Evolutionary conservation across 2,329 filamentous ascomycete genomes (phyloP).

Genomic region (Diplodia sapinea): DNA sequence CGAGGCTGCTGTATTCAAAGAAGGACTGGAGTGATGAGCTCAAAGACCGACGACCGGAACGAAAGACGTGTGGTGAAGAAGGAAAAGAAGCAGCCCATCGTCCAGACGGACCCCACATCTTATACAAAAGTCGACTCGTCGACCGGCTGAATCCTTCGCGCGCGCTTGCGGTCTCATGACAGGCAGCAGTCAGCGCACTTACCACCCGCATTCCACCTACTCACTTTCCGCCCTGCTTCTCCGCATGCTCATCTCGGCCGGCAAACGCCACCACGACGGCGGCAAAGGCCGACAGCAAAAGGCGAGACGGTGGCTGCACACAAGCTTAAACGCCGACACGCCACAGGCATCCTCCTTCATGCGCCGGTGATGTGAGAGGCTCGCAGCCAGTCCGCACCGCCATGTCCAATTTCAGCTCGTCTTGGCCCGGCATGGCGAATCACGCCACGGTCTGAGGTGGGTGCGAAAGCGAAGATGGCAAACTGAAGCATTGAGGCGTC

Average conservation of each 20-base stretch:
- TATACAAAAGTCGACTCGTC: conserved; percentile 4
- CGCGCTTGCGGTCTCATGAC: not conserved
- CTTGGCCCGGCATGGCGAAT: not conserved
- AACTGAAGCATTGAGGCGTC: conserved; percentile 3
- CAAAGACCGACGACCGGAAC: conserved; percentile 17
- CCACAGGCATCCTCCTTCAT: conserved; percentile 7
- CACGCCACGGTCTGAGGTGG: not conserved
- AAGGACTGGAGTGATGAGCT: not conserved
- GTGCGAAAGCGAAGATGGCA: conserved; percentile 7
- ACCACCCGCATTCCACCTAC: not conserved
- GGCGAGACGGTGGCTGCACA: conserved; percentile 4
- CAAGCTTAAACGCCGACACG: conserved; percentile 10
- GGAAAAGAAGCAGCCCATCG: not conserved
- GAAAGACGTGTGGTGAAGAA: conserved; percentile 22
- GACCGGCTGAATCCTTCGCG: conserved; percentile 18
- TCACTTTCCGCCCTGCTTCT: not conserved
- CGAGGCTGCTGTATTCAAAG: conserved; percentile 5
- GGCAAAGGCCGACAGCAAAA: not conserved
- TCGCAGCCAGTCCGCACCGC: not conserved
- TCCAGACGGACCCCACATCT: not conserved
- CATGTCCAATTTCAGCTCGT: conserved; percentile 3
- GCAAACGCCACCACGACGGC: not conserved
- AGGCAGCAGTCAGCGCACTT: conserved; percentile 12
- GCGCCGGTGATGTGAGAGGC: conserved; percentile 24
- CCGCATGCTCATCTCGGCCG: not conserved